These are phyloP conservation scores for Tetragonia tetragonoides DNA, from an alignment of 148 eudicot species.

Conservation along the genomic window DNA sequence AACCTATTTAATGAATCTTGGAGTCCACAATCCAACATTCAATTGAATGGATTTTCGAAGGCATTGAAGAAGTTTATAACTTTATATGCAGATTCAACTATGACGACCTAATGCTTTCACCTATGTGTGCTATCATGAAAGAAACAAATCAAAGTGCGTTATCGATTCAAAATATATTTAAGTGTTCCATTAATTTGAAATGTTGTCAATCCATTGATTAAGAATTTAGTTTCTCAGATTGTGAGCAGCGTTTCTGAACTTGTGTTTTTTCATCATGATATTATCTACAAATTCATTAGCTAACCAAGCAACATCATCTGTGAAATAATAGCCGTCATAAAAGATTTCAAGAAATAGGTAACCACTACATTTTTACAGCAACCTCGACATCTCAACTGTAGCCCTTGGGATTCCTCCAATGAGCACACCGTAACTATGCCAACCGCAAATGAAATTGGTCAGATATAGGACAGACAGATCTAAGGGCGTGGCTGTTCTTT, in stretches of 20 bases:
- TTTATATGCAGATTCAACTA: not conserved
- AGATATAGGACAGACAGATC: not conserved
- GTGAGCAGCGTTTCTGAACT: not conserved
- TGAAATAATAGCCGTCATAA: not conserved
- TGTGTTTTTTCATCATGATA: not conserved
- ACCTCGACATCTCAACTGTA: not conserved
- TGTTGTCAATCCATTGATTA: not conserved
- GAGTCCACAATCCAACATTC: not conserved
- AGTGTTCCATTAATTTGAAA: not conserved
- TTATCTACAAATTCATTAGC: not conserved
- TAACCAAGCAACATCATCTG: not conserved
- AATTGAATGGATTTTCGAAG: not conserved
- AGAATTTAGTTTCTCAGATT: not conserved
- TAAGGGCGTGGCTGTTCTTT: not conserved
- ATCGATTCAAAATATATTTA: not conserved
- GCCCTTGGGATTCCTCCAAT: not conserved
- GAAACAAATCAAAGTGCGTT: not conserved
- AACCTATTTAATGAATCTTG: not conserved
- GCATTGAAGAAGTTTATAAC: not conserved
- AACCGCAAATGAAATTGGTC: not conserved
- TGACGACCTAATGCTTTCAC: not conserved
- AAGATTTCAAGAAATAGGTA: not conserved
- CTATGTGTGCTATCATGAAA: not conserved
- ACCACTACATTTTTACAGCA: not conserved
- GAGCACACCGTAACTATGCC: not conserved